These are phyloP conservation scores for Leccinellum rugosiceps DNA, from an alignment of 768 basidiomycete genomes.

Conservation along the genomic window DNA sequence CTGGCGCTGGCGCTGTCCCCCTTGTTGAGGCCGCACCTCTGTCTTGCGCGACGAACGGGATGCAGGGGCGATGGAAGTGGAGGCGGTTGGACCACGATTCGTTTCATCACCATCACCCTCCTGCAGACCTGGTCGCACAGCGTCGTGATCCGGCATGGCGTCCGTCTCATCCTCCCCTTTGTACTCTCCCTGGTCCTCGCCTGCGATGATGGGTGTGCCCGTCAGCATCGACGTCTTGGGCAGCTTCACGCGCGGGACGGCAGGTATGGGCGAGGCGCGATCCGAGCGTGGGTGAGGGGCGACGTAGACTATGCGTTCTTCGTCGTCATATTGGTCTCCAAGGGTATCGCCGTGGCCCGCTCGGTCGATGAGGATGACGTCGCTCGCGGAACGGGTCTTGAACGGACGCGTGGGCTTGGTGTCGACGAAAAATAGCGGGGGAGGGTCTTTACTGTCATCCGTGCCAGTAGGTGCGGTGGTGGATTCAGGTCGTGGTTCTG, in stretches of 20 bases:
- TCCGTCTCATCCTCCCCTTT: neutral
- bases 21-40: constrained; percentile 17
- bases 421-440: constrained; percentile 38
- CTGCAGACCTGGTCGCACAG: neutral
- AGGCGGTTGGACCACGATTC: constrained; percentile 13
- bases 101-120: neutral
- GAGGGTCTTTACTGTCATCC: neutral
- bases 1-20: constrained; percentile 23
- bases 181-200: neutral
- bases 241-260: constrained; percentile 14
- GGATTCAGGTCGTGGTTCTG: neutral
- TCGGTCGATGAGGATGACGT: constrained; percentile 24
- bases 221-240: constrained; percentile 27
- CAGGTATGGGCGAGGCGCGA: constrained; percentile 11
- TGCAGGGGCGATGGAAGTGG: neutral
- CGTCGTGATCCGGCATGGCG: neutral
- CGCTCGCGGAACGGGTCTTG: constrained; percentile 8
- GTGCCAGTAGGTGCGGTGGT: neutral
- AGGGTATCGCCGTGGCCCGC: constrained; percentile 10
- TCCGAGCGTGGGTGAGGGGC: constrained; percentile 62
- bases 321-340: constrained; percentile 37
- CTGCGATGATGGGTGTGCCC: neutral
- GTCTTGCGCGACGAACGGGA: constrained; percentile 25
- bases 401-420: constrained; percentile 29
- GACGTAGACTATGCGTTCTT: constrained; percentile 75